These are phyloP conservation scores for Tricholoma saponaceum DNA, from an alignment of 768 basidiomycete species.

Conservation along the genomic window DNA sequence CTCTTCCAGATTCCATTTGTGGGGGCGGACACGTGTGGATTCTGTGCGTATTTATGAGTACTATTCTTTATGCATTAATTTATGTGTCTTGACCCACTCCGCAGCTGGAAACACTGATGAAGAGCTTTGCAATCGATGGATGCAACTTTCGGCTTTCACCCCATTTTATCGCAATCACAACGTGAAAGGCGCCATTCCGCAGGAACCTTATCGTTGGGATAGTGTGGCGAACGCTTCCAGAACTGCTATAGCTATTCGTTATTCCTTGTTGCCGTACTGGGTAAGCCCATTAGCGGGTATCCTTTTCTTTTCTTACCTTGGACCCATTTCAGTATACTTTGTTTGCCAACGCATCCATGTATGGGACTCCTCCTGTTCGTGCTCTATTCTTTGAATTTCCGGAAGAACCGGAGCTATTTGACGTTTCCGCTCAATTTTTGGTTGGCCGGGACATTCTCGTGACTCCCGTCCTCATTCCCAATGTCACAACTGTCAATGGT, in stretches of 20 bases:
- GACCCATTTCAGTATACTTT: constrained; percentile 52
- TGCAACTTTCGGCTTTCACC: constrained; percentile 78
- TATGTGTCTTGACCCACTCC: not conserved
- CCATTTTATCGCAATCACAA: constrained; percentile 87
- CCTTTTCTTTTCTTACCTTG: constrained; percentile 1
- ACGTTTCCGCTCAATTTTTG: constrained; percentile 66
- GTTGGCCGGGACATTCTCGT: constrained; percentile 69
- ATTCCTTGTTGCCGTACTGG: constrained; percentile 77
- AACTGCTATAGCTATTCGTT: constrained; percentile 66
- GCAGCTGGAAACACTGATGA: constrained; percentile 65
- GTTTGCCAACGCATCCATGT: constrained; percentile 62
- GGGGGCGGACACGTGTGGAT: constrained; percentile 75
- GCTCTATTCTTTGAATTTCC: constrained; percentile 81
- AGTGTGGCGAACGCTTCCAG: constrained; percentile 72
- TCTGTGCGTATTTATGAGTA: constrained; percentile 34
- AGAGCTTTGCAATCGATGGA: constrained; percentile 82
- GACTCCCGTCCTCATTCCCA: constrained; percentile 70
- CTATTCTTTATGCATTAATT: constrained; percentile 3
- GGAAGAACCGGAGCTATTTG: constrained; percentile 58
- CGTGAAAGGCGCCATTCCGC: constrained; percentile 56
- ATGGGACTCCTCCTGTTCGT: constrained; percentile 67
- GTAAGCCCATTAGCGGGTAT: constrained; percentile 31
- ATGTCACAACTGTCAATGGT: constrained; percentile 67
- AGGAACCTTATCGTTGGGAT: constrained; percentile 81
- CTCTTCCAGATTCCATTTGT: constrained; percentile 83